These are phyloP conservation scores for Verticillium dahliae DNA, from an alignment of 2,329 filamentous ascomycete genomes.

Conservation along the genomic window DNA sequence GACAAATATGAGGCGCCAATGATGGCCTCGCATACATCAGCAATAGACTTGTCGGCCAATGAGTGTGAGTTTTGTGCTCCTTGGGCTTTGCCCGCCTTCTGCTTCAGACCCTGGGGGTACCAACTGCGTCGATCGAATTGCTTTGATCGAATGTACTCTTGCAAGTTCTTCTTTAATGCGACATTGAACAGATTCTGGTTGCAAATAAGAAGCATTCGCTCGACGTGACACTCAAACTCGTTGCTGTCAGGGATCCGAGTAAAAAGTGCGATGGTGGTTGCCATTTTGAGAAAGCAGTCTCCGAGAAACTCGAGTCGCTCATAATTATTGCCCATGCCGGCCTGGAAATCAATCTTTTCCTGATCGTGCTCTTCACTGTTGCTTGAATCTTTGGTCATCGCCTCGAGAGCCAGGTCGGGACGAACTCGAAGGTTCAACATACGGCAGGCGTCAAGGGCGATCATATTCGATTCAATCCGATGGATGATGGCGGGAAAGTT, in stretches of 20 bases:
- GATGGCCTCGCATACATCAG: slow-evolving; percentile 89
- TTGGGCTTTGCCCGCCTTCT: slow-evolving; percentile 66
- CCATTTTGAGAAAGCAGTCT: slow-evolving; percentile 93
- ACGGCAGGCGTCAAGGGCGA: slow-evolving; percentile 68
- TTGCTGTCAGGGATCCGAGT: slow-evolving; percentile 68
- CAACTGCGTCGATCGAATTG: slow-evolving; percentile 76
- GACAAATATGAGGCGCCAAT: slow-evolving; percentile 77
- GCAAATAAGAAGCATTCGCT: slow-evolving; percentile 85
- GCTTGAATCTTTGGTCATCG: slow-evolving; percentile 87
- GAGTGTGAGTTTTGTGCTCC: slow-evolving; percentile 50
- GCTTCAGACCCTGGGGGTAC: slow-evolving; percentile 76
- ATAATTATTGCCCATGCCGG: slow-evolving; percentile 90
- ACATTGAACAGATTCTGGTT: slow-evolving; percentile 83
- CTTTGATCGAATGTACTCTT: slow-evolving; percentile 76
- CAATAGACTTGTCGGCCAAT: slow-evolving; percentile 82
- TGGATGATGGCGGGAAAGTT: slow-evolving; percentile 79
- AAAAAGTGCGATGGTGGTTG: slow-evolving; percentile 82
- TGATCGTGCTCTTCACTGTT: slow-evolving; percentile 67
- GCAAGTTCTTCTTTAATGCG: slow-evolving; percentile 57
- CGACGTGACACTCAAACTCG: slow-evolving; percentile 84
- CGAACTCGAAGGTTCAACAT: slow-evolving; percentile 58
- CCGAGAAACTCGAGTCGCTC: slow-evolving; percentile 91
- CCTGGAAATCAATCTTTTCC: slow-evolving; percentile 66
- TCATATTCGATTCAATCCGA: slow-evolving; percentile 73
- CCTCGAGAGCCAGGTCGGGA: slow-evolving; percentile 71